Conservation (phyloP, 805 yeast genomes). For the Wickerhamomyces bovis region DNA sequence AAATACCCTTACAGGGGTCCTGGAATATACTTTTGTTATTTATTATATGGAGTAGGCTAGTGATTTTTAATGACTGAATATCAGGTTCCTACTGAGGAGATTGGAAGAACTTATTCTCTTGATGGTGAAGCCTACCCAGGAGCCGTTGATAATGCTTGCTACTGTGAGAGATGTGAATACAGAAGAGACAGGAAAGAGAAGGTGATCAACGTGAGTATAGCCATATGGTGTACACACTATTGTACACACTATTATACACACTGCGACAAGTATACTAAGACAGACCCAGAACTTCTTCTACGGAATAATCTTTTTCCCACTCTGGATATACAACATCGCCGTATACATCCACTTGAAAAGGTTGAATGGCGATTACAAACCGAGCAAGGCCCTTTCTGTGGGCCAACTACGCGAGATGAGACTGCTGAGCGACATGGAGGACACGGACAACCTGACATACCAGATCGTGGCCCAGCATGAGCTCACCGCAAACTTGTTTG, state of each 20-base stretch:
- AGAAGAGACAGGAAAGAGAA: conserved; percentile 6
- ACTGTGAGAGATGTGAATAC: conserved; percentile 17
- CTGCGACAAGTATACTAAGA: no score
- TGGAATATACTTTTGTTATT: no score
- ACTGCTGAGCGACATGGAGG: conserved; percentile 6
- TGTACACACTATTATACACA: no score
- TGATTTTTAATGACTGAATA: neutral
- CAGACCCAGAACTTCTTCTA: conserved; percentile 17
- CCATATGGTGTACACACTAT: no score
- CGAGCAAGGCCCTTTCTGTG: conserved; percentile 12
- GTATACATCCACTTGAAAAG: conserved; percentile 5
- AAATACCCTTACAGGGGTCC: neutral
- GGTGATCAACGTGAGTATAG: conserved; percentile 13
- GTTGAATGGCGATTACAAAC: conserved; percentile 6
- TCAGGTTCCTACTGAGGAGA: neutral
- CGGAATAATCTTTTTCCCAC: conserved; percentile 14
- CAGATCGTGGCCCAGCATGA: conserved; percentile 13
- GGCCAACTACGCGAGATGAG: neutral
- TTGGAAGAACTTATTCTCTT: neutral
- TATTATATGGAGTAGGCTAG: no score
- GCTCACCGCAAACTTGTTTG: conserved; percentile 3
- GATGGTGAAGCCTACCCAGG: conserved; percentile 2
- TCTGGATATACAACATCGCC: conserved; percentile 17
- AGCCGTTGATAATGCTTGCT: conserved; percentile 15
- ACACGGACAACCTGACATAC: conserved; percentile 8